Evolutionary conservation across 2,329 filamentous ascomycete species (phyloP), one percentile per base, ranked within the genome.

Genomic region (Hypoxylon sp.): DNA sequence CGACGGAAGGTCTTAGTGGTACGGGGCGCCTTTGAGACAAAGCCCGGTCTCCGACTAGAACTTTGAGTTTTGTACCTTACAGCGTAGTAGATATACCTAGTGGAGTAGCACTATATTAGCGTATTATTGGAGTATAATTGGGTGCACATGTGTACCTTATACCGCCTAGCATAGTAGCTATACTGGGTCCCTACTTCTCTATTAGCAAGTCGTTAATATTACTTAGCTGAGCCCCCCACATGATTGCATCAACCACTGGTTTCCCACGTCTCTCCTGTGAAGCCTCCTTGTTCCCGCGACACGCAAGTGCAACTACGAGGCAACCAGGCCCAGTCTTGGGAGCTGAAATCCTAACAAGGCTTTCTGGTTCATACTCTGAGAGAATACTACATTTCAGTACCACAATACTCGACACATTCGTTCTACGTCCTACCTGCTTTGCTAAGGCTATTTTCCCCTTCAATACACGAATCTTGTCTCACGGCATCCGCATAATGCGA

Each of bases 401-500:
- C 10, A 50, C 49, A 28, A 56, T 50, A 55, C 49, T 55, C 62
- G 52, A 63, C 68, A 63, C 69, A 65, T 67, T 68, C 60, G 57
- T 53, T 55, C 58, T 11, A 57, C 60, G 57, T 53, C 50, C 58
- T 30, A 50, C 55, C 50, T 62, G 61, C 61, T 66, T 62, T 69
- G 60, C 55, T 58, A 64, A 65, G 60, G 45, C 21, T 13, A 9
- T 48, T 10, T 48, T 67, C 53, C 25, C 43, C 63, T 61, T 67
- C 60, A 48, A 63, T 36, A 62, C 61, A 55, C 45, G 46, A 63
- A 64, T 69, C 70, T 70, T 69, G 71, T 73, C 65, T 73, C 64
- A 73, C 71, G 69, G 71, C 70, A 75, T 71, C 70, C 73, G 71
- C 74, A 77, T 74, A 67, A 76, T 77, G 75, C 75, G 67, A 76